Conservation (phyloP, 805 yeast species). For the Ogataea paradorogensis region DNA sequence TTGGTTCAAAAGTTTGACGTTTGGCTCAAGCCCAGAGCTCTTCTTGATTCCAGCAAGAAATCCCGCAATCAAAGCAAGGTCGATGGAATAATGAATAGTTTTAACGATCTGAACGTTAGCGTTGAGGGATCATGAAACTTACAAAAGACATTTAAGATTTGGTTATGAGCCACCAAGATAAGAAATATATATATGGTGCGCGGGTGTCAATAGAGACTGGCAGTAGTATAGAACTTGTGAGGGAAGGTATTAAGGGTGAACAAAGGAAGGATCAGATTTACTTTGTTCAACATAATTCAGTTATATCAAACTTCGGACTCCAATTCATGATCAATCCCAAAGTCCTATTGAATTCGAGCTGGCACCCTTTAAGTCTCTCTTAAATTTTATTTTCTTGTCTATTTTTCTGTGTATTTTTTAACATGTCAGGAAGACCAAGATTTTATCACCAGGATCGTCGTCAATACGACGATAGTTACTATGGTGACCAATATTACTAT, state of each 20-base stretch:
- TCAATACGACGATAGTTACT: constrained; percentile 5
- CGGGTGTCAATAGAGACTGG: background rate
- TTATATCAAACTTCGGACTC: background rate
- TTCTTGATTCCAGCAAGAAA: constrained; percentile 71
- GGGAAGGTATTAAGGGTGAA: too few species aligned
- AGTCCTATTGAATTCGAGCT: background rate
- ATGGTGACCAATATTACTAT: constrained; percentile 6
- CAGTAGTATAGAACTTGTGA: too few species aligned
- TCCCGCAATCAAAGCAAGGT: constrained; percentile 61
- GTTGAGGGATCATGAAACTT: constrained; percentile 3
- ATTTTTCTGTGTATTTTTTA: constrained; percentile 2
- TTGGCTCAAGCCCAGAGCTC: constrained; percentile 65
- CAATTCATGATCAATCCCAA: background rate
- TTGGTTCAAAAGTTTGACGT: constrained; percentile 46
- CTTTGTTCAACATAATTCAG: too few species aligned
- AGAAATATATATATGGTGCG: background rate
- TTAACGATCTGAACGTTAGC: constrained; percentile 38
- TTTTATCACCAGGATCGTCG: constrained; percentile 4
- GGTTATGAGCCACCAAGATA: constrained; percentile 7
- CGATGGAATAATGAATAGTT: constrained; percentile 55
- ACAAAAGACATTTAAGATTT: constrained; percentile 12
- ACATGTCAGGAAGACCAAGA: constrained; percentile 10
- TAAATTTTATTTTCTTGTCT: background rate
- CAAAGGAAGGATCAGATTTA: too few species aligned
- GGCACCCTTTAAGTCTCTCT: background rate